Base-by-base conservation (phyloP, 2,329 filamentous ascomycete genomes). In the Pseudogymnoascus sp. region DNA sequence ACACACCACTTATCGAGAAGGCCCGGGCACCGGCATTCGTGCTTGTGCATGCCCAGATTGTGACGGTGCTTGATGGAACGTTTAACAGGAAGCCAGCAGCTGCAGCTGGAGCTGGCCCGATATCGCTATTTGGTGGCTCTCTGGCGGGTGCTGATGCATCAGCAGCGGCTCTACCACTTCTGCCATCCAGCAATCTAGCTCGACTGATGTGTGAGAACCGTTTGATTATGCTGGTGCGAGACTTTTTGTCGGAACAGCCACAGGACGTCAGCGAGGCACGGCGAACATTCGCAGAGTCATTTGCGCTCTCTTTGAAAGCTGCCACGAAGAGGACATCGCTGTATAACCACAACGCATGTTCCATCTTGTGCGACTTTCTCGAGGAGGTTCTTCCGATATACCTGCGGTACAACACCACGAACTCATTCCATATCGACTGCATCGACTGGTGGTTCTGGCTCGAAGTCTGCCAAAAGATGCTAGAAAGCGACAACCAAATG, bases 141-240 rank as follows among this genome's bases (percentile, higher is more conserved):
- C 67, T 77, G 56, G 82, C 85, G 5, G 87, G 89, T 72, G 81
- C 85, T 23, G 79, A 84, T 59, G 81, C 80, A 12, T 78, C 78
- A 9, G 80, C 84, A 21, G 76, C 87, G 4, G 78, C 85, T 9
- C 74, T 84, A 46, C 79, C 81, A 14, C 73, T 87, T 56, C 77
- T 81, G 43, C 80, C 83, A 49, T 81, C 82, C 23, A 73, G 71
- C 63, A 88, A 89, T 72, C 84, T 83, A 59, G 78, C 84, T 60
- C 79, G 88, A 63, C 79, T 82, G 34, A 89, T 90, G 85, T 85
- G 85, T 43, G 87, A 90, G 72, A 89, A 90, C 68, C 82, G 88
- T 64, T 72, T 90, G 60, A 84, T 90, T 65, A 87, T 89, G 77
- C 77, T 90, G 63, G 80, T 90, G 49, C 82, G 87, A 68, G 88